A percentile compares a stretch with the other conserved stretches of the same genome.
Evolutionary conservation across 305 asterid genomes (phyloP).

Genomic region (Rubia tinctorum): DNA sequence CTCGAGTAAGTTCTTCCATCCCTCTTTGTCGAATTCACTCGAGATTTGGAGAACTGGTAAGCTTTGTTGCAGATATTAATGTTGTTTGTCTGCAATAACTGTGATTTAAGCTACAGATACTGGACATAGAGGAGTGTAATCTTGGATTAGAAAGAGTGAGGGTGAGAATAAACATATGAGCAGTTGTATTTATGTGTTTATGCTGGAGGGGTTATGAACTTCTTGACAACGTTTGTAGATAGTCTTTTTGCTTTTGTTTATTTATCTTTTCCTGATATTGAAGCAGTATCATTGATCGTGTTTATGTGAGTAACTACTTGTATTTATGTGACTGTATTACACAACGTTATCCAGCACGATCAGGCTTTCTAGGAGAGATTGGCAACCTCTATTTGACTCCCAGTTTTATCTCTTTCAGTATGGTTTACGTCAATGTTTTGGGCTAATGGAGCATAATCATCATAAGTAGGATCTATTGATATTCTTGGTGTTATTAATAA

Average conservation of each 20-base stretch:
- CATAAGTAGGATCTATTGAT: not conserved
- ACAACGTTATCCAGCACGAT: not conserved
- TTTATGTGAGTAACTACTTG: not conserved
- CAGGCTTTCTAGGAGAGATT: not conserved
- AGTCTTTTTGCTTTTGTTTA: not conserved
- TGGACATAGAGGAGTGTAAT: not conserved
- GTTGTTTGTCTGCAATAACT: not conserved
- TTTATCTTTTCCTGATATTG: not conserved
- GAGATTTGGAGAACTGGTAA: not conserved
- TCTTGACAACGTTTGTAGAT: not conserved
- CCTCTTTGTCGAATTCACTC: not conserved
- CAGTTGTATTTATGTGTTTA: not conserved
- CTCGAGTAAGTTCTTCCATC: constrained; percentile 58
- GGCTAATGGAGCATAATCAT: not conserved
- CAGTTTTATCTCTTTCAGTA: not conserved
- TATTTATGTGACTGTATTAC: not conserved
- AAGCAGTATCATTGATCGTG: not conserved
- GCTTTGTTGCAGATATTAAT: not conserved
- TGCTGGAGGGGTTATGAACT: not conserved
- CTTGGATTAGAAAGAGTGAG: not conserved
- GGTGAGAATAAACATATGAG: not conserved
- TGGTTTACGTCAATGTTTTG: not conserved
- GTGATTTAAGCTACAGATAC: not conserved
- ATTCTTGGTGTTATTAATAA: not conserved
- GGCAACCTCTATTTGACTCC: not conserved